Evolutionary conservation across 2,329 filamentous ascomycete genomes (phyloP).

Genomic region (Elsinoe arachidis): DNA sequence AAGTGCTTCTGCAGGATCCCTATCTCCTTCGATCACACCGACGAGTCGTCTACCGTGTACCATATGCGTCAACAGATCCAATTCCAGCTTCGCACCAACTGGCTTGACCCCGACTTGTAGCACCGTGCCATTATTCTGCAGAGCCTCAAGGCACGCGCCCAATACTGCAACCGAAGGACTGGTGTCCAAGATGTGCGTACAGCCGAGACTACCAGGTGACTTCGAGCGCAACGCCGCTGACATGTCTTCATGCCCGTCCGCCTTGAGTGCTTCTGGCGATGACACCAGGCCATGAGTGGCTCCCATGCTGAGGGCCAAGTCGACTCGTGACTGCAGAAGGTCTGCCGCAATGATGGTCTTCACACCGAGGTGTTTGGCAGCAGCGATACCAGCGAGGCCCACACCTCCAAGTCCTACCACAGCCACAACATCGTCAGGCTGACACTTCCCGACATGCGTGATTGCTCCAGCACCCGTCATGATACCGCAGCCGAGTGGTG

Average conservation of each 20-base stretch:
- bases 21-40: slow-evolving; percentile 38
- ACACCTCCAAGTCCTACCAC: slow-evolving; percentile 41
- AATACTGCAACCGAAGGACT: slow-evolving; percentile 36
- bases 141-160: slow-evolving; percentile 31
- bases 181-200: slow-evolving; percentile 40
- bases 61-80: slow-evolving; percentile 34
- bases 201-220: slow-evolving; percentile 27
- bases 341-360: slow-evolving; percentile 35
- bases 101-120: slow-evolving; percentile 41
- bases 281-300: slow-evolving; percentile 27
- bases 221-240: slow-evolving; percentile 21
- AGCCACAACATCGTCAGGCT: slow-evolving; percentile 30
- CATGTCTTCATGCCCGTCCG: slow-evolving; percentile 11
- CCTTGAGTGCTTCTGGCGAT: slow-evolving; percentile 24
- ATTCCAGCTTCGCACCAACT: slow-evolving; percentile 29
- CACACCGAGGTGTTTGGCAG: slow-evolving; percentile 36
- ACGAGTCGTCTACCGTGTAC: slow-evolving; percentile 37
- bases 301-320: slow-evolving; percentile 30
- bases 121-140: slow-evolving; percentile 38
- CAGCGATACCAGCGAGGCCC: slow-evolving; percentile 40
- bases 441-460: slow-evolving; percentile 32
- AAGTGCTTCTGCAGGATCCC: slow-evolving; percentile 31
- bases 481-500: slow-evolving; percentile 39
- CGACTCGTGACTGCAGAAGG: slow-evolving; percentile 31
- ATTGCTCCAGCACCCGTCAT: slow-evolving; percentile 38